Evolutionary conservation across 208 protist genomes (phyloP).

Genomic region (Tritrichomonas musculus): DNA sequence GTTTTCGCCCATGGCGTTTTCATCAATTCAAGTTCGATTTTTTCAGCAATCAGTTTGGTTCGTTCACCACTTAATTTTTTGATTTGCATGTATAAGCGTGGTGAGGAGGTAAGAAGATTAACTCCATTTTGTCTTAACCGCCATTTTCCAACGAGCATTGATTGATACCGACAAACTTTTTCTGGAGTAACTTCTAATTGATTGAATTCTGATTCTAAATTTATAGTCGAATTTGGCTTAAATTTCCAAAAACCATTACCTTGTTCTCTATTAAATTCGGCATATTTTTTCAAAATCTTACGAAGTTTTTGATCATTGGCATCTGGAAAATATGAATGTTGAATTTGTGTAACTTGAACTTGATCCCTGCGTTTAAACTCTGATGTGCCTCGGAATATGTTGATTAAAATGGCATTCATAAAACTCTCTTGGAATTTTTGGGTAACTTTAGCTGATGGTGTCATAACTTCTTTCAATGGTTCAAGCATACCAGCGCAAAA

Average conservation of each 20-base stretch:
- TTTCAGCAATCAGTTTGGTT: neutral
- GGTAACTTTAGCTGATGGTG: neutral
- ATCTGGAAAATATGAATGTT: neutral
- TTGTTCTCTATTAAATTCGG: neutral
- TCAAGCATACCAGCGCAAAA: neutral
- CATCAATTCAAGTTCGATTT: slow-evolving; percentile 9
- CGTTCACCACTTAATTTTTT: neutral
- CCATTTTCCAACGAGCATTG: neutral
- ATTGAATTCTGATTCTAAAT: neutral
- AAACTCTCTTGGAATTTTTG: neutral
- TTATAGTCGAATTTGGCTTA: neutral
- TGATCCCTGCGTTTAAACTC: neutral
- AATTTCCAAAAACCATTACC: neutral
- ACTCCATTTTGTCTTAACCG: neutral
- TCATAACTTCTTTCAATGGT: neutral
- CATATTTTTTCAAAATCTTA: neutral
- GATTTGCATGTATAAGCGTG: neutral
- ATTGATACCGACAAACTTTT: slow-evolving; percentile 26
- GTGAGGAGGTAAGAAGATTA: neutral
- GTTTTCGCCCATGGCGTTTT: slow-evolving; percentile 16
- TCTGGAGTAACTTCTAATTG: neutral
- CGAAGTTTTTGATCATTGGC: slow-evolving; percentile 1
- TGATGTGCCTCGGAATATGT: neutral
- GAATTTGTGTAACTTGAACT: neutral
- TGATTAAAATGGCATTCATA: neutral